Evolutionary conservation across 164 flowering plant species (phyloP).

Genomic region (Chloranthus sessilifolius): DNA sequence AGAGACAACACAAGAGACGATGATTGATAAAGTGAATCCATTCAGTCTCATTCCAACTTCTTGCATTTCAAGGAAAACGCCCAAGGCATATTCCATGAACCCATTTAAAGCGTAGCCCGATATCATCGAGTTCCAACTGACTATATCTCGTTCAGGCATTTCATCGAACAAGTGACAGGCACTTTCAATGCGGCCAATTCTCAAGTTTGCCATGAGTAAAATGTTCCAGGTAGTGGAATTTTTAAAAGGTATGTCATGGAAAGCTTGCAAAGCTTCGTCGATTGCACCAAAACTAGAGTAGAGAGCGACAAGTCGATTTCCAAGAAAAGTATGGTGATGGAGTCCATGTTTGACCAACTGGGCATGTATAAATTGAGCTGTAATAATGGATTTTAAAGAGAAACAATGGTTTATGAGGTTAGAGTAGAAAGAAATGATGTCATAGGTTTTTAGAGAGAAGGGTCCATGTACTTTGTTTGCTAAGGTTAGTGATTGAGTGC

Average conservation of each 20-base stretch:
- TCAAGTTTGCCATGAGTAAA: slow-evolving; percentile 29
- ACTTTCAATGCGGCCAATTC: slow-evolving; percentile 12
- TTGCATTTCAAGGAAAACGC: slow-evolving; percentile 24
- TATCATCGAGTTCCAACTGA: slow-evolving; percentile 37
- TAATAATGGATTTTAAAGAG: slow-evolving; percentile 24
- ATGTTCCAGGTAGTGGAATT: slow-evolving; percentile 52
- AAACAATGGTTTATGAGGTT: slow-evolving; percentile 33
- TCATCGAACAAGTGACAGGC: slow-evolving; percentile 31
- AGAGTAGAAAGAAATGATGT: slow-evolving; percentile 26
- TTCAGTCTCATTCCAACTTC: slow-evolving; percentile 26
- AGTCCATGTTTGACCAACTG: slow-evolving; percentile 51
- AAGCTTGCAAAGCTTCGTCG: slow-evolving; percentile 26
- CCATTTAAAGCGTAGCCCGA: slow-evolving; percentile 25
- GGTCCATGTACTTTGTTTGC: neutral
- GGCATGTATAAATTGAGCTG: slow-evolving; percentile 39
- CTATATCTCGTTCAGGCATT: slow-evolving; percentile 34
- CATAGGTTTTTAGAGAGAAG: neutral
- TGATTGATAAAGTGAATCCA: slow-evolving; percentile 35
- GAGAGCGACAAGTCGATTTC: slow-evolving; percentile 43
- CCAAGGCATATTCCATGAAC: slow-evolving; percentile 15
- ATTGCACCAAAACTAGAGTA: slow-evolving; percentile 27
- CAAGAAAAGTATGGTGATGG: slow-evolving; percentile 37
- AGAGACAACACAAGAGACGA: slow-evolving; percentile 21
- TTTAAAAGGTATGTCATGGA: slow-evolving; percentile 27
- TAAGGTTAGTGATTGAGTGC: slow-evolving; percentile 1